Conservation (phyloP, 805 yeast species). For the Priceomyces medius region DNA sequence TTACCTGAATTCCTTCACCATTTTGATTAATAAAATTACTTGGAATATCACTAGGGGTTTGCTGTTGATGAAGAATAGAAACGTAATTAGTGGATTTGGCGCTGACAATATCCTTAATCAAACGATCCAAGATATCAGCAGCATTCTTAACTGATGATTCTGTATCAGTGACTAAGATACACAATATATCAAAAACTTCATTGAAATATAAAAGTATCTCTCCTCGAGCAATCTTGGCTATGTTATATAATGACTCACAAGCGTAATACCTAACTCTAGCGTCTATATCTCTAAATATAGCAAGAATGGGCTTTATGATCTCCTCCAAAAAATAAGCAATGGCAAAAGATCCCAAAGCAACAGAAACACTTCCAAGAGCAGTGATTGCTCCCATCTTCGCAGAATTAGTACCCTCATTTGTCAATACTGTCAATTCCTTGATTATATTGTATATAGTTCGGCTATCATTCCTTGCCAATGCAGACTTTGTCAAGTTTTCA, state of each 20-base stretch:
- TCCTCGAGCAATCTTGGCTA: conserved; percentile 95
- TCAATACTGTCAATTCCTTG: conserved; percentile 77
- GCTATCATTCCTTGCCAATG: conserved; percentile 58
- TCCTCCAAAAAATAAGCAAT: conserved; percentile 81
- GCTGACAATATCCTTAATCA: conserved; percentile 90
- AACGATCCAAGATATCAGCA: conserved; percentile 86
- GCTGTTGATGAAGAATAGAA: conserved; percentile 58
- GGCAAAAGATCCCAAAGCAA: conserved; percentile 82
- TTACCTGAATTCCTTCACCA: conserved; percentile 60
- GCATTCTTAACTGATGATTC: conserved; percentile 93
- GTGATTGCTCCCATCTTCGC: conserved; percentile 90
- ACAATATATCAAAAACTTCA: conserved; percentile 90
- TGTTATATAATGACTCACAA: conserved; percentile 91
- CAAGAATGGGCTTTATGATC: conserved; percentile 88
- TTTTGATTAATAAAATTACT: conserved; percentile 51
- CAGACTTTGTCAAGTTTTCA: conserved; percentile 74
- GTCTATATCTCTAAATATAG: conserved; percentile 95
- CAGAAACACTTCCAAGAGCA: conserved; percentile 93
- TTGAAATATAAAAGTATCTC: conserved; percentile 89
- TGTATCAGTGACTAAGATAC: conserved; percentile 84
- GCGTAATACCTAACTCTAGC: conserved; percentile 97
- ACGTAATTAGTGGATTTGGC: conserved; percentile 90
- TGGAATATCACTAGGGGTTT: conserved; percentile 33
- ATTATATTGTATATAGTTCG: conserved; percentile 63
- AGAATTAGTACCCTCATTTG: conserved; percentile 66